Evolutionary conservation across 2,329 filamentous ascomycete genomes (phyloP), one percentile per base, ranked within the genome.

Genomic region (Apiospora kogelbergensis): DNA sequence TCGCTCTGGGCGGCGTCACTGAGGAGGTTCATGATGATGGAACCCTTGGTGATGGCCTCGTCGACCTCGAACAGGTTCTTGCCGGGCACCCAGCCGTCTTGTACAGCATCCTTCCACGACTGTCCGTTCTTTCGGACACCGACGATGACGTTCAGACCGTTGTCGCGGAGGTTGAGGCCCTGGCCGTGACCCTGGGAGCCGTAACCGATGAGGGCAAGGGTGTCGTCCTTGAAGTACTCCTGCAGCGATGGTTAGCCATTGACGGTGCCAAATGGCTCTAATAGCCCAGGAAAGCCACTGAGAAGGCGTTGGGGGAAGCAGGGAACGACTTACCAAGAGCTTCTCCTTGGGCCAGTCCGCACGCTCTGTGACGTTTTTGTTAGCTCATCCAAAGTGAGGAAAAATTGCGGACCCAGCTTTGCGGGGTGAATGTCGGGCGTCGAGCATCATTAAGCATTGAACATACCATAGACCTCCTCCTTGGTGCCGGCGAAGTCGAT

Each of bases 201-300:
- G 86, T 99, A 99, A 82, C 96, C 96, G 84, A 99, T 99, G 80
- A 99, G 92, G 80, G 96, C 96, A 78, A 99, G 93, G 76, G 95
- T 98, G 85, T 99, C 96, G 86, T 99, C 90, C 90, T 98, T 98
- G 93, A 99, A 99, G 91, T 95, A 99, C 74, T 98, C 94, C 93
- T 97, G 76, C 44, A 68, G 26, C 69, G 65, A 65, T 69, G 24
- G 46, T 63, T 46, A 70, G 67, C 67, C 67, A 74, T 76, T 66
- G 75, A 72, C 70, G 42, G n/a, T 65, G 46, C 68, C 30, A 24
- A 60, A 48, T 2, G 37, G 53, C 53, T 60, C 53, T 60, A 60
- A 9, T 4, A 60, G 53, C 53, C 13, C 13, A 15, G 24, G 13
- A 53, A 30, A 53, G 26, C 48, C 48, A 30, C 20, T 30, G 20